Conservation (phyloP, 2,329 filamentous ascomycete species). For the Epichloe hybrida region DNA sequence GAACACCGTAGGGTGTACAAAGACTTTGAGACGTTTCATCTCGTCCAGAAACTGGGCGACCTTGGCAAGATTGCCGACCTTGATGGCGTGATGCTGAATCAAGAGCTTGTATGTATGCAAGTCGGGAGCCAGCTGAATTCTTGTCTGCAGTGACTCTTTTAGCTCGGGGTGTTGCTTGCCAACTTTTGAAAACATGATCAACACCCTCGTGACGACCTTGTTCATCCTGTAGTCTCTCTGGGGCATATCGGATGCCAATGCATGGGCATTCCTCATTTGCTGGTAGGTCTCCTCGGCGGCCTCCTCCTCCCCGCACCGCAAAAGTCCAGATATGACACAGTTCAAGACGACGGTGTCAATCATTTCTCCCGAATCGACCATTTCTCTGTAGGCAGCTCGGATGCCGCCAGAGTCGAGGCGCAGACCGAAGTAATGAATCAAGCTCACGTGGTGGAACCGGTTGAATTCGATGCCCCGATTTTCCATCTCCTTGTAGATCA, state of each 20-base stretch:
- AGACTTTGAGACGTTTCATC: conserved; percentile 58
- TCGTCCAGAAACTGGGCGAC: conserved; percentile 63
- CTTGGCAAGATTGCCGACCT: conserved; percentile 56
- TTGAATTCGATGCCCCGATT: conserved; percentile 53
- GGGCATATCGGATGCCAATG: conserved; percentile 24
- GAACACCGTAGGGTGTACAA: conserved; percentile 64
- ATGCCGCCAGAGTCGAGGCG: conserved; percentile 60
- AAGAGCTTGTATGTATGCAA: conserved; percentile 68
- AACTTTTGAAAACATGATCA: conserved; percentile 45
- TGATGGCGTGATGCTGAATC: conserved; percentile 57
- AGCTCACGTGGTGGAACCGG: conserved; percentile 66
- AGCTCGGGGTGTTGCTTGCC: conserved; percentile 43
- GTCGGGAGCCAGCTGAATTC: conserved; percentile 57
- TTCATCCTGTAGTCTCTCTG: conserved; percentile 32
- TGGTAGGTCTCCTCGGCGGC: conserved; percentile 72
- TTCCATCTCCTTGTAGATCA: conserved; percentile 71
- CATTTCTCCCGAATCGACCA: conserved; percentile 75
- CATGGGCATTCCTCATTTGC: conserved; percentile 60
- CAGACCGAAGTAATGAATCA: conserved; percentile 76
- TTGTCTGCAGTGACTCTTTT: conserved; percentile 40
- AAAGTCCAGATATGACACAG: conserved; percentile 65
- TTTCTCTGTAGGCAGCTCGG: conserved; percentile 62
- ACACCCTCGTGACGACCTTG: conserved; percentile 36
- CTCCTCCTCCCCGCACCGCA: conserved; percentile 60
- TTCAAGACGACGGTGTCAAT: conserved; percentile 82